phyloP scores from a whole-genome alignment of 345 rosid genomes.

The thale cress (Arabidopsis thaliana) region DNA sequence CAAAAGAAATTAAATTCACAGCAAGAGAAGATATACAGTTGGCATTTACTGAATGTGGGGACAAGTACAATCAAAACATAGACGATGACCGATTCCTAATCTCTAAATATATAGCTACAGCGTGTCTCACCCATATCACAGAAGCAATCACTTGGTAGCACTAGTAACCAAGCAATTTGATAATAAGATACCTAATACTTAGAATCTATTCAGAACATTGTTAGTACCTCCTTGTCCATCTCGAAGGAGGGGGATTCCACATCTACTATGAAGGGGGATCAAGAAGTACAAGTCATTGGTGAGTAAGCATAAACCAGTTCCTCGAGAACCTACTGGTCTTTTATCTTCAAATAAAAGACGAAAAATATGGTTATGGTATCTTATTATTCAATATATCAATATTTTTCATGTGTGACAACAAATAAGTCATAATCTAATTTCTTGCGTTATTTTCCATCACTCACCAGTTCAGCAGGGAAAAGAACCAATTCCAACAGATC shows the following conservation, averaged over 20 bases:
- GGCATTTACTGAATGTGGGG: constrained; percentile 32
- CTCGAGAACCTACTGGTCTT: not conserved
- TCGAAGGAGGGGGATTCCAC: constrained; percentile 22
- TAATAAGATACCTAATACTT: constrained; percentile 19
- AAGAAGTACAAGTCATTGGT: constrained; percentile 47
- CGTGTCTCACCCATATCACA: constrained; percentile 25
- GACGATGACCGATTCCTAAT: constrained; percentile 20
- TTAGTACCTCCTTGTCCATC: constrained; percentile 28
- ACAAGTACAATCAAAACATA: constrained; percentile 12
- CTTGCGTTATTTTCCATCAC: not conserved
- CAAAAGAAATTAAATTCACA: constrained; percentile 5
- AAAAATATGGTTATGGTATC: not conserved
- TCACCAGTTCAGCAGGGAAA: constrained; percentile 41
- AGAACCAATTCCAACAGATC: constrained; percentile 26
- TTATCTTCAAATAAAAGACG: constrained; percentile 6
- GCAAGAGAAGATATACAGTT: not conserved
- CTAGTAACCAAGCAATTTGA: constrained; percentile 14
- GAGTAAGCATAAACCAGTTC: constrained; percentile 23
- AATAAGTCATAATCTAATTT: constrained; percentile 13
- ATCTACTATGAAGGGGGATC: constrained; percentile 40
- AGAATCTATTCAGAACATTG: not conserved
- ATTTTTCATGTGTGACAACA: not conserved
- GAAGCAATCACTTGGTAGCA: constrained; percentile 11
- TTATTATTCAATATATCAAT: not conserved
- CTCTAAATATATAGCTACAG: constrained; percentile 7